Conservation (phyloP, 2,329 filamentous ascomycete genomes). For the Akanthomyces uredinophilus region DNA sequence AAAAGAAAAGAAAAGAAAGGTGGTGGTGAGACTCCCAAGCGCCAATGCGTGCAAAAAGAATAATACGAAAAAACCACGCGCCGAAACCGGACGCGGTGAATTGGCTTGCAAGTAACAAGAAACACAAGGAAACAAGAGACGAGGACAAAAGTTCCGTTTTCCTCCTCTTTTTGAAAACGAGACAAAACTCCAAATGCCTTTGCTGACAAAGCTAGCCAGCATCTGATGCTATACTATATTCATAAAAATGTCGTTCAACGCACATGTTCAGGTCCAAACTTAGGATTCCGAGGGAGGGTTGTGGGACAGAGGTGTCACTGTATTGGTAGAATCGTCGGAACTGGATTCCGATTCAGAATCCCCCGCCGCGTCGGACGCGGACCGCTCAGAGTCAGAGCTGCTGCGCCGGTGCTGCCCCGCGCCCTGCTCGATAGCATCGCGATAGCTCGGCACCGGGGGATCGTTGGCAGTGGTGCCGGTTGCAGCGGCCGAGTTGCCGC, state of each 20-base stretch:
- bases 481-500: constrained; percentile 42
- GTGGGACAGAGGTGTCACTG: constrained; percentile 9
- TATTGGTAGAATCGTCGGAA: constrained; percentile 13
- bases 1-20: background rate
- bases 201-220: background rate
- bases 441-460: constrained; percentile 79
- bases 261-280: background rate
- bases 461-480: constrained; percentile 20
- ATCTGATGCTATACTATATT: constrained; percentile 13
- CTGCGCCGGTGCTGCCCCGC: constrained; percentile 18
- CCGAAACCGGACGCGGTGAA: background rate
- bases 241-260: constrained; percentile 11
- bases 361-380: background rate
- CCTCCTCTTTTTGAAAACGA: background rate
- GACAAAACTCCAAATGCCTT: background rate
- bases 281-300: background rate
- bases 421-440: constrained; percentile 61
- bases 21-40: constrained; percentile 2
- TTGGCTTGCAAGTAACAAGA: background rate
- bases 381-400: constrained; percentile 7
- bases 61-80: background rate
- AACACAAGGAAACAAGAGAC: background rate
- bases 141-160: background rate
- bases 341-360: background rate
- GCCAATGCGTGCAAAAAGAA: constrained; percentile 2